Conservation (phyloP, 2,329 filamentous ascomycete genomes). For the Alternaria incomplexa region DNA sequence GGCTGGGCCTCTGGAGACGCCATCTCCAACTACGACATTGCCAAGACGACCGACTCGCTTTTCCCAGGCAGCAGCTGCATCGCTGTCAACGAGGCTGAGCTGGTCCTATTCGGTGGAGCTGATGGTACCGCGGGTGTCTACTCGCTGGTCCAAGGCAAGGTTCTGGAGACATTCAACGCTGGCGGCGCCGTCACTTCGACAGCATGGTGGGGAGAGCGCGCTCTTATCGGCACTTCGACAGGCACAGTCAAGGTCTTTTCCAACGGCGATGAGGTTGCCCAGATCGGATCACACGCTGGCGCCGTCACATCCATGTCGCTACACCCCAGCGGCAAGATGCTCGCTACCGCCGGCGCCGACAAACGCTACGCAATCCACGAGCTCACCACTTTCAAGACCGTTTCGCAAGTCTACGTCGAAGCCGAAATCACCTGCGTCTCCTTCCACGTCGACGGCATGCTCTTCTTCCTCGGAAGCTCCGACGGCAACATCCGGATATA, state of each 20-base stretch:
- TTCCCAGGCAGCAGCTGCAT: slow-evolving; percentile 66
- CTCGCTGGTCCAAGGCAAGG: slow-evolving; percentile 76
- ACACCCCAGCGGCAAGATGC: slow-evolving; percentile 81
- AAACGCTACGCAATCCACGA: slow-evolving; percentile 95
- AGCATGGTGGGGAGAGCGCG: slow-evolving; percentile 69
- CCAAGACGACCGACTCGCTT: slow-evolving; percentile 61
- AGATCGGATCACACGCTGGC: slow-evolving; percentile 82
- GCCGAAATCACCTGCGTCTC: slow-evolving; percentile 76
- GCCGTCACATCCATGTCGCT: slow-evolving; percentile 76
- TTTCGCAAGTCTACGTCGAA: slow-evolving; percentile 81
- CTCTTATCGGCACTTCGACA: slow-evolving; percentile 75
- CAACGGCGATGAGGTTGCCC: slow-evolving; percentile 69
- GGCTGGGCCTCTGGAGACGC: slow-evolving; percentile 82
- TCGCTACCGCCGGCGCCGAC: slow-evolving; percentile 87
- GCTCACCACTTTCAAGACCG: slow-evolving; percentile 67
- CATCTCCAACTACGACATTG: slow-evolving; percentile 66
- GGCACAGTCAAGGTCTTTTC: slow-evolving; percentile 83
- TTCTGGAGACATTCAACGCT: slow-evolving; percentile 70
- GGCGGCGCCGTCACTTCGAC: slow-evolving; percentile 71
- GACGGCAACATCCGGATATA: slow-evolving; percentile 86
- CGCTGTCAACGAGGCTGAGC: slow-evolving; percentile 64
- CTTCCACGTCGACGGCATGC: slow-evolving; percentile 97
- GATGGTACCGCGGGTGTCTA: slow-evolving; percentile 79
- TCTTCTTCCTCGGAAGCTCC: slow-evolving; percentile 83
- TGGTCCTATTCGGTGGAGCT: slow-evolving; percentile 76